Conservation (phyloP, 2,329 filamentous ascomycete genomes). For the Sporothrix brunneoviolacea region DNA sequence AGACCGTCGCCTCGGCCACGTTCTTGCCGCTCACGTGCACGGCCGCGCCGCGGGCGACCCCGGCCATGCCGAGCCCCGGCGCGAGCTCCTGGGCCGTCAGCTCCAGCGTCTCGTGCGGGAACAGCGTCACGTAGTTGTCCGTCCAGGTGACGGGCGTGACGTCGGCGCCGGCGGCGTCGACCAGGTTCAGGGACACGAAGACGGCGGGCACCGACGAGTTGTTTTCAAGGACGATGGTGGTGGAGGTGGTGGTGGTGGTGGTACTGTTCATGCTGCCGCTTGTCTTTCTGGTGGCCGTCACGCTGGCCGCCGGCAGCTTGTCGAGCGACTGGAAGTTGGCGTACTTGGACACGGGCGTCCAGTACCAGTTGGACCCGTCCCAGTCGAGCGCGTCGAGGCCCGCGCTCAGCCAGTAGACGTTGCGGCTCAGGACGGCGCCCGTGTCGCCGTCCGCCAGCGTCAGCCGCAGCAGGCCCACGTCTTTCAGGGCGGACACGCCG, state of each 20-base stretch:
- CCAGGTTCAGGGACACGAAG: conserved; percentile 47
- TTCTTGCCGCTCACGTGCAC: conserved; percentile 26
- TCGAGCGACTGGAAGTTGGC: conserved; percentile 41
- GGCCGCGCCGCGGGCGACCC: conserved; percentile 4
- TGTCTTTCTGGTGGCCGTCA: conserved; percentile 22
- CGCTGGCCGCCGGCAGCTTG: conserved; percentile 29
- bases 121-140: conserved; percentile 58
- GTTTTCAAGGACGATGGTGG: conserved; percentile 43
- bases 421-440: conserved; percentile 39
- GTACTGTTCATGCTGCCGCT: too few species aligned
- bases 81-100: conserved; percentile 25
- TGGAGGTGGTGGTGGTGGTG: conserved; percentile 11
- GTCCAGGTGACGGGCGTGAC: conserved; percentile 49
- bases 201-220: conserved; percentile 46
- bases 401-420: conserved; percentile 53
- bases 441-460: conserved; percentile 27
- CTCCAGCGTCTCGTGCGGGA: conserved; percentile 45
- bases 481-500: conserved; percentile 25
- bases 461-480: conserved; percentile 46
- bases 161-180: conserved; percentile 37
- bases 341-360: conserved; percentile 49
- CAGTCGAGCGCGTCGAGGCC: conserved; percentile 46
- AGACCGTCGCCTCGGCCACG: conserved; percentile 8
- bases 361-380: conserved; percentile 51
- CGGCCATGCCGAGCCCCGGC: not conserved